Base-by-base conservation (phyloP, 176 grass and related monocot species). In the Calamus simplicifolius region DNA sequence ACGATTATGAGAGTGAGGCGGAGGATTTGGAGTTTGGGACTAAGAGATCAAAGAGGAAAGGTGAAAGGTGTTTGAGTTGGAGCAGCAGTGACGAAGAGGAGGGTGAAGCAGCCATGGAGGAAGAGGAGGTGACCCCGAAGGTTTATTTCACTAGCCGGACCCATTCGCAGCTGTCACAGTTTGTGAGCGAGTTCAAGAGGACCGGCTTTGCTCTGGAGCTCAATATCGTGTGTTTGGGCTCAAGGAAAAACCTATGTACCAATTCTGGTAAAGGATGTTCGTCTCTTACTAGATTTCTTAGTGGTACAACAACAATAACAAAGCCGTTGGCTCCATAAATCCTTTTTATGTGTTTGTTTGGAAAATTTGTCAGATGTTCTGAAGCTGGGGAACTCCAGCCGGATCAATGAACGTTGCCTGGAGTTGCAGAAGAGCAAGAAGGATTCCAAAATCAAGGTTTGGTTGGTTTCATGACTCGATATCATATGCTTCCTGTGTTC, bases 151-250 rank as follows among this genome's bases (percentile, higher is more conserved):
- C 73, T 2, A 96, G 91, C 73, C 56, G 92, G 69, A 96, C 80
- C 5, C 92, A 96, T 56, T 90, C 92, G 15, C 86, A 96, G 71
- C 74, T 96, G 57, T 88, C 92, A 2, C 92, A 90, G 75, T 96
- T 96, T 69, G 75, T 96, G 38, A 72, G 61, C 26, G 92, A 96
- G 77, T 85, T 96, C 60, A 96, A 82, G 57, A 96, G 48, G 66
- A 88, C 92, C 0, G 19, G 54, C 18, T 88, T 96, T 26, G 66
- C 80, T 1, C 58, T 43, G 18, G 61, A 60, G 52, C 64, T 90
- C 50, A 85, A 66, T 62, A 61, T 74, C 3, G 75, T 77, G 56
- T 90, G 83, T 75, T 85, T 96, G 72, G 92, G 86, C 18, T 96
- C 92, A 35, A 96, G 92, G 75, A 96, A 88, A 72, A 96, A 90